These are phyloP conservation scores for Crithidia mellificae DNA, from an alignment of 208 protist species.

Conservation along the genomic window DNA sequence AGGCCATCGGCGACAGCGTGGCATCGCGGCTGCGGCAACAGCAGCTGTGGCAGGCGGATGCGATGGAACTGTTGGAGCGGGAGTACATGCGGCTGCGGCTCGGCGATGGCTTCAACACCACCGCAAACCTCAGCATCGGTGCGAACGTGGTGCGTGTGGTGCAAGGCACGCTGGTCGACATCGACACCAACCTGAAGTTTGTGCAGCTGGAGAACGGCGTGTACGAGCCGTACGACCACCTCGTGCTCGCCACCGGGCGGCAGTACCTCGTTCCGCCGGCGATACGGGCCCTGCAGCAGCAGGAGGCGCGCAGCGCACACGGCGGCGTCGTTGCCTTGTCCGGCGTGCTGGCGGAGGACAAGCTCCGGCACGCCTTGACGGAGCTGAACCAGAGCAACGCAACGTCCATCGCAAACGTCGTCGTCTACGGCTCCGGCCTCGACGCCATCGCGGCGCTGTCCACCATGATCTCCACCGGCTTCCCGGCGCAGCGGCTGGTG, in stretches of 20 bases:
- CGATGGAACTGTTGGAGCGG: conserved; percentile 78
- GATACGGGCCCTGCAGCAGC: conserved; percentile 65
- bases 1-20: conserved; percentile 21
- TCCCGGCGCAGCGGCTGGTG: conserved; percentile 80
- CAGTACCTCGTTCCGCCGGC: conserved; percentile 80
- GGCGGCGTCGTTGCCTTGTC: conserved; percentile 65
- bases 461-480: conserved; percentile 69
- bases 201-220: conserved; percentile 82
- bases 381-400: conserved; percentile 65
- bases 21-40: conserved; percentile 8
- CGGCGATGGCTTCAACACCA: conserved; percentile 16
- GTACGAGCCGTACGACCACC: conserved; percentile 91
- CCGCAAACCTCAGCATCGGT: conserved; percentile 19
- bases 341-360: conserved; percentile 54
- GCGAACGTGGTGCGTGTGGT: conserved; percentile 66
- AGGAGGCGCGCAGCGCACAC: conserved; percentile 50
- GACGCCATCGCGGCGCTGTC: conserved; percentile 73
- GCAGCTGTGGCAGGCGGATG: conserved; percentile 65
- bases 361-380: conserved; percentile 55
- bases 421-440: conserved; percentile 87
- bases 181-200: conserved; percentile 82
- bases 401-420: conserved; percentile 66
- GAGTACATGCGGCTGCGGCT: conserved; percentile 71
- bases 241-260: conserved; percentile 83
- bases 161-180: conserved; percentile 76